phyloP scores from a whole-genome alignment of 352 stramenopile species.

The Phytophthora citrophthora region DNA sequence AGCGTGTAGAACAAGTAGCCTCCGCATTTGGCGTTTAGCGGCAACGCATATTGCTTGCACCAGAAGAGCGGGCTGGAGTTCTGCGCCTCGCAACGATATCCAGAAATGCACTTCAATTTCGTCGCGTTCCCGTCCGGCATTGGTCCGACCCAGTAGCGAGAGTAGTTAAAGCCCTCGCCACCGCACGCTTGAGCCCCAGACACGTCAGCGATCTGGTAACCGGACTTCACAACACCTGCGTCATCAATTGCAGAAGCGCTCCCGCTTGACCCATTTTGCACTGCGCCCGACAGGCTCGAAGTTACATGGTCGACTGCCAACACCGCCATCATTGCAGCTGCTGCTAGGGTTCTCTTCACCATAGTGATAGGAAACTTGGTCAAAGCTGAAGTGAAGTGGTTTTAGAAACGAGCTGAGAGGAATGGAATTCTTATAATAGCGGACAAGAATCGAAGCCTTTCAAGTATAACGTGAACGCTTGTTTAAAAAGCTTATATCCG shows the following conservation, averaged over 20 bases:
- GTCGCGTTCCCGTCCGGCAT: conserved; percentile 18
- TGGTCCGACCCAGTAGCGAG: conserved; percentile 24
- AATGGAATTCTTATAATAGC: no score
- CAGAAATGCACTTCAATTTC: conserved; percentile 28
- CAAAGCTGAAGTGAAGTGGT: background rate
- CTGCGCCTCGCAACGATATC: conserved; percentile 20
- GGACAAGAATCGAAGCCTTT: background rate
- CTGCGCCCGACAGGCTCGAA: background rate
- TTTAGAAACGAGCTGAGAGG: no score
- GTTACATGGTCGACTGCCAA: background rate
- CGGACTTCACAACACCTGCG: background rate
- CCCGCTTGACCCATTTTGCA: conserved; percentile 3
- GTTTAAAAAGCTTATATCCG: background rate
- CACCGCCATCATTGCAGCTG: background rate
- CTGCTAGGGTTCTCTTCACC: background rate
- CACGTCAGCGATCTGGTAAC: conserved; percentile 23
- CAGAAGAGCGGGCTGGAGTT: conserved; percentile 20
- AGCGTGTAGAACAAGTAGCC: conserved; percentile 35
- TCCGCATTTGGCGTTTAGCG: conserved; percentile 26
- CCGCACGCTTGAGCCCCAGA: conserved; percentile 30
- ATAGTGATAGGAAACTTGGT: background rate
- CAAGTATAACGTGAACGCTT: background rate
- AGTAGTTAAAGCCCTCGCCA: conserved; percentile 27
- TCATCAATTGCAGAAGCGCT: conserved; percentile 1
- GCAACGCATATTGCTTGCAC: conserved; percentile 34